Percentiles rank a stretch among this genome's conserved stretches.
phyloP scores from a whole-genome alignment of 73 alveolate genomes.

The Breviolum minutum region DNA sequence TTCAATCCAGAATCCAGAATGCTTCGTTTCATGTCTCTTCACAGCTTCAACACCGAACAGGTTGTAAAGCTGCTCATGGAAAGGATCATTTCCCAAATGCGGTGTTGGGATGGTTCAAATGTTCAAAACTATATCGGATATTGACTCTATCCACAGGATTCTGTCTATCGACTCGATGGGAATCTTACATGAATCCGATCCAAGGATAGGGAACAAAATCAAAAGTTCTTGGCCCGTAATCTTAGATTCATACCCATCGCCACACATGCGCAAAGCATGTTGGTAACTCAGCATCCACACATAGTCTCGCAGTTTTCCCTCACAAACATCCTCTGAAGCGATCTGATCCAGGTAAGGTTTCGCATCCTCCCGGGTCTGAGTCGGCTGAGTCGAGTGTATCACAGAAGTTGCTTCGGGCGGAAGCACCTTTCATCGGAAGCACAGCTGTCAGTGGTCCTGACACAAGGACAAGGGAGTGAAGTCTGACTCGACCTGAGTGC shows the following conservation, averaged over 20 bases:
- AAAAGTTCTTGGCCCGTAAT: too few species aligned
- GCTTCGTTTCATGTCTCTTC: too few species aligned
- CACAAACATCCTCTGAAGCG: slow-evolving; percentile 76
- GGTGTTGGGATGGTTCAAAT: too few species aligned
- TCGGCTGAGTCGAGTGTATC: too few species aligned
- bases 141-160: too few species aligned
- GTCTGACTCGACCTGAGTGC: slow-evolving; percentile 86
- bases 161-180: too few species aligned
- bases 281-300: background rate
- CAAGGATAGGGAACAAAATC: background rate
- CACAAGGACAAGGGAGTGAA: slow-evolving; percentile 94
- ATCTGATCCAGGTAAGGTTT: slow-evolving; percentile 81
- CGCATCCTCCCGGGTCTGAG: slow-evolving; percentile 68
- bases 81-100: too few species aligned
- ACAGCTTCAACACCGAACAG: too few species aligned
- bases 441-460: slow-evolving; percentile 25
- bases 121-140: too few species aligned
- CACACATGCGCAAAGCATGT: background rate
- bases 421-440: background rate
- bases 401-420: background rate
- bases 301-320: slow-evolving; percentile 77
- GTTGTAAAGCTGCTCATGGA: too few species aligned
- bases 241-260: background rate
- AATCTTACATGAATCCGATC: too few species aligned
- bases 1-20: too few species aligned